Evolutionary conservation across 768 basidiomycete genomes (phyloP), one percentile per base, ranked within the genome.

Genomic region (Pleurotus salmoneostramineus): DNA sequence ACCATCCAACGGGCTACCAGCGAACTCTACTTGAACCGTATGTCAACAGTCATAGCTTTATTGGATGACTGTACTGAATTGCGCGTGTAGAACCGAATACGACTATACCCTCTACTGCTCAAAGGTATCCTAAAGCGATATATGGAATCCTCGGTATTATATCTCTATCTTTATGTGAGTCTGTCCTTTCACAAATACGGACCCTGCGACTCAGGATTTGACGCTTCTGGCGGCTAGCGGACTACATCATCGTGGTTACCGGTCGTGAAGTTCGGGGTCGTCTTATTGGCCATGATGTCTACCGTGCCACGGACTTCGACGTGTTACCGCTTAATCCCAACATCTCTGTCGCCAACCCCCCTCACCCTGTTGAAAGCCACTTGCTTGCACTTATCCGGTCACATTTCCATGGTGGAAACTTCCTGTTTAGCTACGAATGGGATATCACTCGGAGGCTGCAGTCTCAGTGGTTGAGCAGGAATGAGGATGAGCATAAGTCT

Each of bases 161-260:
- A 62, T 87, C 89, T n/a, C 71, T 92, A 59, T 81, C 89, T 34
- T 70, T 90, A 65, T 87, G 90, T 91, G 65, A 59, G 86, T 75
- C 55, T 58, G 50, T 55, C 27, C 50, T 47, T 46, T 27, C 21
- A 27, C 21, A 27, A 27, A 1, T 27, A 27, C 21, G 21, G 21
- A 27, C 21, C 21, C 27, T 58, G 52, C 47, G 32, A 57, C 51
- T 34, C 6, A 15, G 15, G 7, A 21, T 51, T 14, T 47, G 12
- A 21, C 6, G 44, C 8, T 14, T 48, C 36, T 47, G 35, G n/a
- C 3, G 37, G 10, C 21, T 61, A 98, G 96, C 95, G 67, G 97
- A 98, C 73, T 98, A 96, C 74, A 72, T 98, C 50, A 83, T 99
- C 61, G 77, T 97, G 42, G 79, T 98, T 61, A 97, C 93, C 44